Base-by-base conservation (phyloP, 139 green algal species). In the Closterium sp. region DNA sequence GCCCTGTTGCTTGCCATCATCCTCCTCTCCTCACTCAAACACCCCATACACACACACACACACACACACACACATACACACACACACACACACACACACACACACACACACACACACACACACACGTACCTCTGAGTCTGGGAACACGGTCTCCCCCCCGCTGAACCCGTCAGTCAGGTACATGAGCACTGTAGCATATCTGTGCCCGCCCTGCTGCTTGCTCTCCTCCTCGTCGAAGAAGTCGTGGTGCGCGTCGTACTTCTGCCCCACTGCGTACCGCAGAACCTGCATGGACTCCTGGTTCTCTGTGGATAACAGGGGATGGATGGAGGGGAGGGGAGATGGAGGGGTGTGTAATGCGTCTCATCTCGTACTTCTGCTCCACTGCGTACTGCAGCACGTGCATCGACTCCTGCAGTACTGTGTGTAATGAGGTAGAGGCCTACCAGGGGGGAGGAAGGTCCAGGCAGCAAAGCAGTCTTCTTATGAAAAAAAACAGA, bases 211-310 rank as follows among this genome's bases (percentile, higher is more conserved):
- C 4, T 94, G 85, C 64, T 95, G 92, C 28, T 87, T 84, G 95
- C 98, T 98, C 30, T 95, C 64, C 9, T 94, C 23, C 86, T 98
- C 96, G 43, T 96, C 92, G 91, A 98, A 98, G 92, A 95, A 97
- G 95, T 98, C 97, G 35, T 94, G 96, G 93, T 98, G 97, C 0
- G 96, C 93, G 87, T 97, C 95, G 92, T 98, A 98, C 88, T 98
- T 97, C 93, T 98, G 95, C 9, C 96, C 96, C 33, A 96, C 38
- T 3, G 95, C 84, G 92, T 98, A 98, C 84, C 95, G 94, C 90
- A 98, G 93, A 38, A 98, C 96, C 90, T 98, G 97, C 30, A 98
- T 84, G 1, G 93, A 95, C 90, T 98, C 97, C 25, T 97, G 95
- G n/a, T 93, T 92, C 89, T 91, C 89, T 91, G 89, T 25, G 8